phyloP scores from a whole-genome alignment of 2,329 filamentous ascomycete species.

The Ophiobolus disseminans region DNA sequence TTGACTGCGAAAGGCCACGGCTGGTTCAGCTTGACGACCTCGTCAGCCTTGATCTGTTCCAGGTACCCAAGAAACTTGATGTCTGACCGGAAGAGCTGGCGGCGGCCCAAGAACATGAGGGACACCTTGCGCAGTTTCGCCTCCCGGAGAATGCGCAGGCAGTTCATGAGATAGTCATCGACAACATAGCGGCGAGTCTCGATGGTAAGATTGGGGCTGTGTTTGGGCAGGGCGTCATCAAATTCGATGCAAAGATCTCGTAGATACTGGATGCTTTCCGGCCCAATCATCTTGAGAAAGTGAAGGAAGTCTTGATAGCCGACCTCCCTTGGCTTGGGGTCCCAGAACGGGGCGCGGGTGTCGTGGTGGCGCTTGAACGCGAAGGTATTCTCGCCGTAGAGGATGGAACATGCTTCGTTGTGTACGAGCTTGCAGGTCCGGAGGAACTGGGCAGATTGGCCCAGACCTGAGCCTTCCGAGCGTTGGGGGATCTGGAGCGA shows the following conservation, averaged over 20 bases:
- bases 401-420: slow-evolving; percentile 55
- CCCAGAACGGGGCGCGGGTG: slow-evolving; percentile 52
- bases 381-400: slow-evolving; percentile 61
- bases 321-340: slow-evolving; percentile 52
- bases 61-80: slow-evolving; percentile 55
- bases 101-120: slow-evolving; percentile 54
- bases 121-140: slow-evolving; percentile 53
- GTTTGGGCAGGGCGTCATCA: slow-evolving; percentile 54
- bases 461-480: slow-evolving; percentile 28
- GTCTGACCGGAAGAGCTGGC: slow-evolving; percentile 43
- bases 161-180: slow-evolving; percentile 55
- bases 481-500: slow-evolving; percentile 44
- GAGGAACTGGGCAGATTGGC: slow-evolving; percentile 54
- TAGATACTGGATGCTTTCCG: slow-evolving; percentile 55
- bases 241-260: slow-evolving; percentile 55
- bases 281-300: slow-evolving; percentile 57
- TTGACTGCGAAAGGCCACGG: slow-evolving; percentile 40
- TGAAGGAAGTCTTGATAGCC: slow-evolving; percentile 56
- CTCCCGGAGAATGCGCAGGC: slow-evolving; percentile 53
- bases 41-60: slow-evolving; percentile 53
- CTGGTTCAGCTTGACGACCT: slow-evolving; percentile 38
- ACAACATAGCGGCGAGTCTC: slow-evolving; percentile 58
- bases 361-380: slow-evolving; percentile 49
- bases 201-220: slow-evolving; percentile 48
- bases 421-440: slow-evolving; percentile 55